These are phyloP conservation scores for Globisporangium takayamanum DNA, from an alignment of 352 stramenopile genomes.

Conservation along the genomic window DNA sequence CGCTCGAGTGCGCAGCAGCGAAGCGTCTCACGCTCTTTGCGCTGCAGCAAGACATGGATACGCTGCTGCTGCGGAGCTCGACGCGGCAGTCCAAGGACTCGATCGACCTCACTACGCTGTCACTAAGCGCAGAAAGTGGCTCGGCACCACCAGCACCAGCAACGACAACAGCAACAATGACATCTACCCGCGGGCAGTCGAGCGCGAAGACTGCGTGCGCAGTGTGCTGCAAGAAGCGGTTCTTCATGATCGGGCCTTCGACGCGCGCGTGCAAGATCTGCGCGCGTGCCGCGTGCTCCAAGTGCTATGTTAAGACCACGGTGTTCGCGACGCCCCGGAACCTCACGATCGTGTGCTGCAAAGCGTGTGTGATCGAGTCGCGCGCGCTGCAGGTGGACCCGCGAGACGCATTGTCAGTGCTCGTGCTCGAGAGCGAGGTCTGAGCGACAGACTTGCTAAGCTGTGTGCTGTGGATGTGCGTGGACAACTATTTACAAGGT, in stretches of 20 bases:
- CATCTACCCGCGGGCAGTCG: background rate
- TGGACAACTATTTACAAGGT: background rate
- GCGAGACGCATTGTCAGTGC: slow-evolving; percentile 26
- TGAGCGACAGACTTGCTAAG: background rate
- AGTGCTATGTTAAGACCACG: slow-evolving; percentile 40
- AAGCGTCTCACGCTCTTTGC: slow-evolving; percentile 14
- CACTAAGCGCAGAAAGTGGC: background rate
- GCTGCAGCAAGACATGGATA: background rate
- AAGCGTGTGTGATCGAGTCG: slow-evolving; percentile 38
- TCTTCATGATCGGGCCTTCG: slow-evolving; percentile 7
- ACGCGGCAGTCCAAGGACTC: slow-evolving; percentile 1
- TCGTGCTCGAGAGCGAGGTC: background rate
- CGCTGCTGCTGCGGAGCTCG: slow-evolving; percentile 1
- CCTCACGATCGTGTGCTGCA: slow-evolving; percentile 38
- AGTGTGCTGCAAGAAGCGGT: slow-evolving; percentile 7
- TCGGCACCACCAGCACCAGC: background rate
- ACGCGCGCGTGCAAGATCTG: slow-evolving; percentile 36
- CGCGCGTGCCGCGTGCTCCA: slow-evolving; percentile 29
- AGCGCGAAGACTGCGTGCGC: background rate
- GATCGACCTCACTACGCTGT: background rate
- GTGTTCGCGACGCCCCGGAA: slow-evolving; percentile 29
- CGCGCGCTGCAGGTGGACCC: slow-evolving; percentile 33
- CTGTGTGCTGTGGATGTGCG: background rate
- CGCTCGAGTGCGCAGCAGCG: slow-evolving; percentile 10
- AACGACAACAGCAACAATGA: background rate